A percentile compares a stretch with the other conserved stretches of the same genome.
These are phyloP conservation scores for Apiospora saccharicola DNA, from an alignment of 2,329 filamentous ascomycete genomes.

Conservation along the genomic window DNA sequence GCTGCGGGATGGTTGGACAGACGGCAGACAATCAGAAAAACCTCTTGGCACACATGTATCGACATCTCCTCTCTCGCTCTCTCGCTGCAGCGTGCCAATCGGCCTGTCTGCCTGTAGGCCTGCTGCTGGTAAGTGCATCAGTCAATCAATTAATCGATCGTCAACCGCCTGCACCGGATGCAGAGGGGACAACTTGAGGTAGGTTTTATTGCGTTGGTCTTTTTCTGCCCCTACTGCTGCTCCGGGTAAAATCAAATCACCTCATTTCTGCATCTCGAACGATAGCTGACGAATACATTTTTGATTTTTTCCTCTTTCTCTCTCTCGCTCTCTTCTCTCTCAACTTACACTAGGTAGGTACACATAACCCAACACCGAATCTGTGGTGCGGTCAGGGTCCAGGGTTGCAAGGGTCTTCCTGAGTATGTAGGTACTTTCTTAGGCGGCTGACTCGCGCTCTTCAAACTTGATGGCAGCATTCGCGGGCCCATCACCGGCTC, in stretches of 20 bases:
- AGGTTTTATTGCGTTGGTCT: background rate
- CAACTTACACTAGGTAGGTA: constrained; percentile 2
- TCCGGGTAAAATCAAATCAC: background rate
- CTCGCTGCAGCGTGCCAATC: background rate
- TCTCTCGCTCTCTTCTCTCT: background rate
- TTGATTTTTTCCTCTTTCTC: background rate
- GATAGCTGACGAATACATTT: constrained; percentile 6
- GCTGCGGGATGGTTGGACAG: constrained; percentile 8
- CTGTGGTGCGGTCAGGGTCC: constrained; percentile 16
- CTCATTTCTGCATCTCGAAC: constrained; percentile 9
- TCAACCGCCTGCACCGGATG: background rate
- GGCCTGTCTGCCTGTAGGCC: no score
- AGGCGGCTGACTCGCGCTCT: constrained; percentile 14
- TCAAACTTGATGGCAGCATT: constrained; percentile 22
- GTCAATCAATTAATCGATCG: background rate
- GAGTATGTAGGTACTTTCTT: background rate
- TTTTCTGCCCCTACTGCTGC: background rate
- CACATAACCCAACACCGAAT: background rate
- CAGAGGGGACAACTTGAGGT: background rate
- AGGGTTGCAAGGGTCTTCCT: constrained; percentile 20
- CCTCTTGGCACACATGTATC: background rate
- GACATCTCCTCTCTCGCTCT: background rate
- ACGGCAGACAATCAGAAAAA: background rate
- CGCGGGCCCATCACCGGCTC: background rate
- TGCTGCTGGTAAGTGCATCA: background rate